phyloP scores from a whole-genome alignment of 768 basidiomycete species.

The Multifurca ochricompacta region DNA sequence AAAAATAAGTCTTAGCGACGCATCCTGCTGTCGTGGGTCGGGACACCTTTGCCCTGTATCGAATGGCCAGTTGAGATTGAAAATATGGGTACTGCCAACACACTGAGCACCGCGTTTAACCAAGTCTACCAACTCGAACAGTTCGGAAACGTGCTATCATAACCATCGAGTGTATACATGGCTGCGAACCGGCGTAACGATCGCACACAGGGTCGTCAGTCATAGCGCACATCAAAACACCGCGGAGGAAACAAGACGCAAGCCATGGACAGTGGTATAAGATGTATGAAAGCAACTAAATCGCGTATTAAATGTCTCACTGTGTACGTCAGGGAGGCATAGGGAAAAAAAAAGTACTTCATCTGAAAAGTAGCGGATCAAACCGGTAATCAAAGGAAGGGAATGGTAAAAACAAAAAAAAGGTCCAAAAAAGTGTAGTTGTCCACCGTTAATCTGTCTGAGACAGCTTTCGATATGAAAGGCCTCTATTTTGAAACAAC shows the following conservation, averaged over 20 bases:
- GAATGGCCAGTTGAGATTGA: too few relatives aligned
- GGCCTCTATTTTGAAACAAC: not conserved
- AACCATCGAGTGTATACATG: slow-evolving; percentile 1
- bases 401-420: not conserved
- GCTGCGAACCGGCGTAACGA: not conserved
- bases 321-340: not conserved
- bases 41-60: too few relatives aligned
- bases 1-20: too few relatives aligned
- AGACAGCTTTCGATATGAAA: not conserved
- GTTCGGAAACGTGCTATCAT: not conserved
- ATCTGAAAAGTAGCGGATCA: not conserved
- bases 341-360: not conserved
- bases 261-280: slow-evolving; percentile 7
- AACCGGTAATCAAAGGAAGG: not conserved
- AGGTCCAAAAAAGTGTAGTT: slow-evolving; percentile 7
- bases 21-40: too few relatives aligned
- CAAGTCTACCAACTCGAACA: not conserved
- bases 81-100: too few relatives aligned
- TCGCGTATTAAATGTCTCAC: slow-evolving; percentile 15
- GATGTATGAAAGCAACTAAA: not conserved
- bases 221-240: not conserved
- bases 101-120: too few relatives aligned
- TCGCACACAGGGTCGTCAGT: not conserved
- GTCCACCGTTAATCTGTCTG: slow-evolving; percentile 8
- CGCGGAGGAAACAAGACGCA: not conserved